phyloP scores from a whole-genome alignment of 768 basidiomycete species.

The Calocybe gangraenosa region DNA sequence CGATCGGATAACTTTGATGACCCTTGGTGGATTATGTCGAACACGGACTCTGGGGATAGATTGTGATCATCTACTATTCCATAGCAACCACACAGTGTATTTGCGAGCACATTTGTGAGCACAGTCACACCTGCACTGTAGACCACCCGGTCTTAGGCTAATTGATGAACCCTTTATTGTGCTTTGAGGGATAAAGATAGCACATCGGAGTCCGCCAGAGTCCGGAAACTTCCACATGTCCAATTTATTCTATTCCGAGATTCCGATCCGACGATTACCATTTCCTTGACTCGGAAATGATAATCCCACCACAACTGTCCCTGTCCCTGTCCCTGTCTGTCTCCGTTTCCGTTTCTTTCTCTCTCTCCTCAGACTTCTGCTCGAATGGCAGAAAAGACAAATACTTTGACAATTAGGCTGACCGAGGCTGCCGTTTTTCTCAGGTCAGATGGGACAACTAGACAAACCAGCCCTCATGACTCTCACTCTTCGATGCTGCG shows the following conservation, averaged over 20 bases:
- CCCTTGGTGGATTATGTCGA: slow-evolving; percentile 26
- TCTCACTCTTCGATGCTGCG: slow-evolving; percentile 52
- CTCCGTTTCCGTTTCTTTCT: too few species aligned
- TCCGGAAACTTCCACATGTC: too few species aligned
- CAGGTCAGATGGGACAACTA: slow-evolving; percentile 38
- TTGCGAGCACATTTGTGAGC: too few species aligned
- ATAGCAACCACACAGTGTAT: not conserved
- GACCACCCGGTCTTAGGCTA: too few species aligned
- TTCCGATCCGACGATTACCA: not conserved
- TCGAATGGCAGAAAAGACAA: slow-evolving; percentile 30
- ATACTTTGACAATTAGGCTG: slow-evolving; percentile 51
- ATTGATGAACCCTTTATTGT: too few species aligned
- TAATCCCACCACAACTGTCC: too few species aligned
- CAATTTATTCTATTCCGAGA: not conserved
- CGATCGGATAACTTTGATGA: slow-evolving; percentile 22
- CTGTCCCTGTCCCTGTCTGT: too few species aligned
- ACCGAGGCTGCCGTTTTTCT: slow-evolving; percentile 76
- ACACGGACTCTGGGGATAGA: slow-evolving; percentile 3
- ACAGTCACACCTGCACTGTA: too few species aligned
- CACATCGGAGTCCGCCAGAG: too few species aligned
- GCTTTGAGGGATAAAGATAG: too few species aligned
- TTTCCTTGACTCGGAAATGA: too few species aligned
- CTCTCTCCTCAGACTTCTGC: too few species aligned
- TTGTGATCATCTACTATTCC: slow-evolving; percentile 1
- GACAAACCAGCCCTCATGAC: slow-evolving; percentile 24